phyloP scores from a whole-genome alignment of 2,329 filamentous ascomycete species.

The Mycosphaerelloides madeirae region DNA sequence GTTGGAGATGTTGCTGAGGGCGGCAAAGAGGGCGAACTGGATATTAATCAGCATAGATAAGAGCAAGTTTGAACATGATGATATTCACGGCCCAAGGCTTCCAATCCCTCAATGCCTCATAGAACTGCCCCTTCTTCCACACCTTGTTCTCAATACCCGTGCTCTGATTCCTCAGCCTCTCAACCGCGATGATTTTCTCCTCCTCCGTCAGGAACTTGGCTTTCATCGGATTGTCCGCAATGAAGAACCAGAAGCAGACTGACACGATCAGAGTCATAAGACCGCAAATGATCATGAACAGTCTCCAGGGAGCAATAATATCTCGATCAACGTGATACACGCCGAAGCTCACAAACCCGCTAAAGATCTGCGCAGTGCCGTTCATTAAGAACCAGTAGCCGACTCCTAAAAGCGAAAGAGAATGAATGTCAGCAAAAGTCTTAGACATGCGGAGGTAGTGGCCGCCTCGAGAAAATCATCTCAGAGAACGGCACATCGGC shows the following conservation, averaged over 20 bases:
- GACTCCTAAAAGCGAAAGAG: too few relatives aligned
- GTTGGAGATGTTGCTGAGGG: conserved; percentile 11
- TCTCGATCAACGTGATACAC: conserved; percentile 60
- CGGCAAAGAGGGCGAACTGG: conserved; percentile 10
- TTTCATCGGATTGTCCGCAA: conserved; percentile 23
- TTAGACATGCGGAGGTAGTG: too few relatives aligned
- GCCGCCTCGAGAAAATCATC: too few relatives aligned
- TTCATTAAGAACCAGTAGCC: conserved; percentile 15
- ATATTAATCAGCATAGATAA: background rate
- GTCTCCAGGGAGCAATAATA: conserved; percentile 45
- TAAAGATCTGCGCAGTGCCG: conserved; percentile 9
- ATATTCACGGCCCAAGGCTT: conserved; percentile 34
- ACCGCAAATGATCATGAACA: conserved; percentile 51
- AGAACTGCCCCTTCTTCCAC: conserved; percentile 44
- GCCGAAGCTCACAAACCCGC: conserved; percentile 19
- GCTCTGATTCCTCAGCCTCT: conserved; percentile 42
- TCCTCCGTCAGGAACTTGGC: conserved; percentile 30
- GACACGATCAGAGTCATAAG: conserved; percentile 35
- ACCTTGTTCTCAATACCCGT: conserved; percentile 49
- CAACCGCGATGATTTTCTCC: conserved; percentile 27
- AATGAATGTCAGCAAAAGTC: too few relatives aligned
- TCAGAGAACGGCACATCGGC: too few relatives aligned
- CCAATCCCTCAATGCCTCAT: conserved; percentile 42
- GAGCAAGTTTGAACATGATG: background rate
- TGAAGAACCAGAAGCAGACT: conserved; percentile 41